Evolutionary conservation across 2,329 filamentous ascomycete genomes (phyloP), one percentile per base, ranked within the genome.

Genomic region (Aureobasidium sp.): DNA sequence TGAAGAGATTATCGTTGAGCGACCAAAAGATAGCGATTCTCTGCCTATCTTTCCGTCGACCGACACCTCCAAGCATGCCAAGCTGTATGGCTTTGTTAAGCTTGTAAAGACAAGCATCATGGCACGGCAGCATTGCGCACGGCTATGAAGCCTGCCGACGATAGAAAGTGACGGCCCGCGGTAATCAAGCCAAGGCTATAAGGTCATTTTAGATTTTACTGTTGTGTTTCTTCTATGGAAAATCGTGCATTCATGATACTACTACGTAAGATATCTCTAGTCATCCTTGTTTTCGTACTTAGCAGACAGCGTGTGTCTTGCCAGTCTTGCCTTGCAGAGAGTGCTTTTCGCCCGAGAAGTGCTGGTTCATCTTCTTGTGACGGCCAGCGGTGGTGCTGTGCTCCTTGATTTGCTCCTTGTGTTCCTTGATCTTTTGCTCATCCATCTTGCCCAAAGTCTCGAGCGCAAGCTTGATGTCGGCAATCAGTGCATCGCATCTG

Each of bases 291-390:
- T n/a, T n/a, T n/a, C n/a, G 27, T 4, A 22, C 19, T 58, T 80
- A 95, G 71, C 90, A 96, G 55, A 94, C 76, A 34, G 81, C 84
- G 69, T 95, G 90, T 1, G 89, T 91, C 80, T 96, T 96, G 53
- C 89, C 90, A 55, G 81, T 80, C 80, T 93, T 90, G 14, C 88
- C 90, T 72, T 95, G 88, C 60, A 97, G 73, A 54, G 86, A 91
- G 71, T 97, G 91, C 61, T 81, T 80, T 73, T 95, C 90, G 58
- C 85, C 80, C 71, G 84, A 69, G 64, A 79, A 85, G 40, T 76
- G 68, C 3, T 63, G 58, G 35, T 70, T 68, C 53, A 64, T 63
- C 58, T 68, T 67, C 59, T 67, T 64, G 47, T 64, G 59, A 58
- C 58, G 60, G 35, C 63, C 58, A 12, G 56, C 59, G 24, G 55